Base-by-base conservation (phyloP, 2,329 filamentous ascomycete species). In the Fusarium sulawesiense region DNA sequence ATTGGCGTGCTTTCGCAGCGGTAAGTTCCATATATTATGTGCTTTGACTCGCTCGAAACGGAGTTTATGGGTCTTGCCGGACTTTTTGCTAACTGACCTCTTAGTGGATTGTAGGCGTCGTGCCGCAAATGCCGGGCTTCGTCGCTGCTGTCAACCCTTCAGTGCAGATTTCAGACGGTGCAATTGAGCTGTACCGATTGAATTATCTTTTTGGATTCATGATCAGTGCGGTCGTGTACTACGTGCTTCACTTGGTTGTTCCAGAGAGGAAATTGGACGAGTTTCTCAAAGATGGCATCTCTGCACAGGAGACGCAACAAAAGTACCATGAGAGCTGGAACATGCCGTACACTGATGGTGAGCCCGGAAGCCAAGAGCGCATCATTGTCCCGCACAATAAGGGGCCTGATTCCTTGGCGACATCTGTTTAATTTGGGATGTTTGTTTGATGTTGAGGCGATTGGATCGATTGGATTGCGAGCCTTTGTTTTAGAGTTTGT, bases 51-150 rank as follows among this genome's bases (percentile, higher is more conserved):
- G 16, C 29, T 29, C 29, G 29, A 51, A 23, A 29, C n/a, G 34
- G 49, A 51, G 32, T 16, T 41, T 51, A 27, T 16, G 21, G 23
- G 20, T 51, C 3, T 8, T 30, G 6, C 4, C 3, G 7, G 6
- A n/a, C 25, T 18, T 14, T 40, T 3, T 3, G 25, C 63, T 69
- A 46, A 72, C 44, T 44, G 21, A 13, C 41, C 20, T 16, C 4
- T 3, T 30, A 83, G 79, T 84, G 83, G 80, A 60, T 79, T 21
- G 70, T 78, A 21, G 81, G 81, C 7, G 78, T 81, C 6, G 76
- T 73, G 0, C 83, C 83, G 1, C 78, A 77, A 6, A 65, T 84
- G 50, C 82, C 83, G 0, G 83, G 83, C 14, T 83, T 84, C 60
- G 73, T 83, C 9, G 78, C 79, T 3, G 78, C 81, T 6, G 78